Conservation (phyloP, 2,329 filamentous ascomycete species). For the Phyllosticta capitalensis region DNA sequence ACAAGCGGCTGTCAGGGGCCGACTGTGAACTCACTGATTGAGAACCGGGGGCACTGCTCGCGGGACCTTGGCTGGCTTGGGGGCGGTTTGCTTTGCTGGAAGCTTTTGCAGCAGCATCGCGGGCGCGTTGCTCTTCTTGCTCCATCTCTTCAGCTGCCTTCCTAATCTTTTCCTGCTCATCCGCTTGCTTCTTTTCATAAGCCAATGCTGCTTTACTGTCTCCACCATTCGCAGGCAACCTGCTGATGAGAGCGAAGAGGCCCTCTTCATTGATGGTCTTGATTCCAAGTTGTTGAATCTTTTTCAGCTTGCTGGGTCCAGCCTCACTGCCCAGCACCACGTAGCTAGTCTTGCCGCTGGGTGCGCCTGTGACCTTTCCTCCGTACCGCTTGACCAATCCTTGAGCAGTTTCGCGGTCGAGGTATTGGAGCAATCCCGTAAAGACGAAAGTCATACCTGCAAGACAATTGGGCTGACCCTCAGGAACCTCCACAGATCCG, state of each 20-base stretch:
- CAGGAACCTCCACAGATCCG: conserved; percentile 59
- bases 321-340: conserved; percentile 87
- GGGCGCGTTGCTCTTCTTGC: conserved; percentile 55
- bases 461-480: conserved; percentile 80
- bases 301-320: conserved; percentile 83
- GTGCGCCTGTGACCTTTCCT: conserved; percentile 75
- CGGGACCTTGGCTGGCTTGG: conserved; percentile 11
- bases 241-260: conserved; percentile 73
- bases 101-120: conserved; percentile 32
- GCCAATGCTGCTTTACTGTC: conserved; percentile 81
- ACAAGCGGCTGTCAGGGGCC: conserved; percentile 43
- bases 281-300: conserved; percentile 68
- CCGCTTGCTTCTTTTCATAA: conserved; percentile 71
- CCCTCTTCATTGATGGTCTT: conserved; percentile 94
- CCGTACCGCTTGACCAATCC: conserved; percentile 86
- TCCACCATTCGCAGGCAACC: conserved; percentile 76
- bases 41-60: conserved; percentile 23
- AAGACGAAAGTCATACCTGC: conserved; percentile 89
- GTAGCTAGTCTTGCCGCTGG: conserved; percentile 88
- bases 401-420: conserved; percentile 77
- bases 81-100: conserved; percentile 22
- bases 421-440: conserved; percentile 71
- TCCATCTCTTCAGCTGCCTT: conserved; percentile 80
- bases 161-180: conserved; percentile 74
- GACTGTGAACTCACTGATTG: conserved; percentile 22